Evolutionary conservation across 179 eudicot species (phyloP).

Genomic region (Amaranthus tricolor): DNA sequence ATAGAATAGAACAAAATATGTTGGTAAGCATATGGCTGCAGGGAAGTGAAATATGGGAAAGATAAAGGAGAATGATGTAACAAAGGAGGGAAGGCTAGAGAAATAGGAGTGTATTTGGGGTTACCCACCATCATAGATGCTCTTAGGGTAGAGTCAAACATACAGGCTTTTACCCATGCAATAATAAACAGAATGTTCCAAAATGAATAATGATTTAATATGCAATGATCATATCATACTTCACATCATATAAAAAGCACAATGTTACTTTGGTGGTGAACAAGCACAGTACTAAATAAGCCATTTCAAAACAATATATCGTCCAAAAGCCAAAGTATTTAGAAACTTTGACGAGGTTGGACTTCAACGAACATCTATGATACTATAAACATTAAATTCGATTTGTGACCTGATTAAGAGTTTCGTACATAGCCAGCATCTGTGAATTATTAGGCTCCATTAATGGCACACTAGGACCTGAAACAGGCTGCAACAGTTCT

Average conservation of each 20-base stretch:
- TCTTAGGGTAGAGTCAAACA: background rate
- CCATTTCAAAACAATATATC: background rate
- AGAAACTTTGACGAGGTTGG: background rate
- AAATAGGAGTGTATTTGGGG: no score
- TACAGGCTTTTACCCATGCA: background rate
- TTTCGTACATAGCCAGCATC: conserved; percentile 56
- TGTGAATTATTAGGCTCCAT: conserved; percentile 42
- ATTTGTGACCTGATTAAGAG: conserved; percentile 60
- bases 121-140: background rate
- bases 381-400: background rate
- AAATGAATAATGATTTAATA: background rate
- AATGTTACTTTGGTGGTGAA: background rate
- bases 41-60: no score
- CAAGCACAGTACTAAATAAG: no score
- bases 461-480: conserved; percentile 40
- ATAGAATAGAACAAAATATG: no score
- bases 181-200: background rate
- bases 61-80: no score
- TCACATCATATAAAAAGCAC: background rate
- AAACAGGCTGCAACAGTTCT: conserved; percentile 49
- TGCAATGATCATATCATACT: background rate
- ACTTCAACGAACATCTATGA: background rate
- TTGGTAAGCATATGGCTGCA: no score
- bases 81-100: no score
- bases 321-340: background rate